These are phyloP conservation scores for Eremothecium coryli DNA, from an alignment of 1,139 yeast species.

Conservation along the genomic window DNA sequence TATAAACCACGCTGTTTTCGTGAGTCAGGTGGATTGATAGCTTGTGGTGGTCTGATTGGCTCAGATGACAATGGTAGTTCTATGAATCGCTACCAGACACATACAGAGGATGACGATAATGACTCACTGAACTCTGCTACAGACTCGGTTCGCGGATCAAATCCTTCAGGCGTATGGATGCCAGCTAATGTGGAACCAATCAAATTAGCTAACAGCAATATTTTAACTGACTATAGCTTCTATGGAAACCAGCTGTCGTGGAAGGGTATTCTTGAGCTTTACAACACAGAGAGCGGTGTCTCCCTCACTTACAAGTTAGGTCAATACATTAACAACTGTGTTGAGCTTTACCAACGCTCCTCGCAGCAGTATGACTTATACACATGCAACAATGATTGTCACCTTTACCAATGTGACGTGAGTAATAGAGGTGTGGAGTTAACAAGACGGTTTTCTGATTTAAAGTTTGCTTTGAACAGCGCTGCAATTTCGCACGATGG, in stretches of 20 bases:
- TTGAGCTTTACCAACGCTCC: constrained; percentile 36
- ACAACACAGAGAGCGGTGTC: constrained; percentile 40
- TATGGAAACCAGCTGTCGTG: constrained; percentile 31
- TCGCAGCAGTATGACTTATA: constrained; percentile 40
- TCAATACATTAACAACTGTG: constrained; percentile 75
- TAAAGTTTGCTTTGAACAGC: constrained; percentile 49
- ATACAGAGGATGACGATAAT: constrained; percentile 3
- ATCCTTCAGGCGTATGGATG: constrained; percentile 2
- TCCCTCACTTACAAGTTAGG: constrained; percentile 54
- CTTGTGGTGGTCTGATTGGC: constrained; percentile 61
- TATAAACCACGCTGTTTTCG: constrained; percentile 65
- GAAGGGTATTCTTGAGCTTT: constrained; percentile 57
- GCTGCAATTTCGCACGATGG: constrained; percentile 52
- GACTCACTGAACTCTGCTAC: background rate
- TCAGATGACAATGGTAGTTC: constrained; percentile 27
- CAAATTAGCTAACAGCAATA: constrained; percentile 20
- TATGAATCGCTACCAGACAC: constrained; percentile 5
- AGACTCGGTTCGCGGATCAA: background rate
- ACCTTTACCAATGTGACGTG: constrained; percentile 57
- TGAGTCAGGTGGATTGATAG: constrained; percentile 49
- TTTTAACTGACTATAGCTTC: constrained; percentile 23
- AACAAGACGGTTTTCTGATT: constrained; percentile 34
- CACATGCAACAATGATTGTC: constrained; percentile 75
- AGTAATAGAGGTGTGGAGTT: constrained; percentile 37
- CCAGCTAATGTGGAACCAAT: constrained; percentile 22